Base-by-base conservation (phyloP, 2,329 filamentous ascomycete genomes). In the Emydomyces testavorans region DNA sequence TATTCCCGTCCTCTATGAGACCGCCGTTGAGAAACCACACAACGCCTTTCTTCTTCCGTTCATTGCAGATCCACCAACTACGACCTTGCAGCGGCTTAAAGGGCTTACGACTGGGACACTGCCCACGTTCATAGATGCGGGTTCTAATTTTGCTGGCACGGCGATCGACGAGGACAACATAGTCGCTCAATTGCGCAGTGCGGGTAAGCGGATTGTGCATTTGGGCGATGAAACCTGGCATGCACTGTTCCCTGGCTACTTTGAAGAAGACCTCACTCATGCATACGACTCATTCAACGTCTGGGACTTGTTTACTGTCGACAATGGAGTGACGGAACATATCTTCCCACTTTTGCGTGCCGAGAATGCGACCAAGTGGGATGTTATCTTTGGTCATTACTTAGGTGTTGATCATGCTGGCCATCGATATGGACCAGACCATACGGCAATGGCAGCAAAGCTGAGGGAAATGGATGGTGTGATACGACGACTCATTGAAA, bases 201-300 rank as follows among this genome's bases (percentile, higher is more conserved):
- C 78, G 13, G 79, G 79, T 29, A 83, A 87, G 72, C 85, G 77
- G 54, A 78, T 98, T 56, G 92, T 89, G 4, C 93, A 98, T 60
- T 71, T 98, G 31, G 92, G 92, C n/a, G 92, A 98, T 63, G 90
- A 98, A 66, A 98, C 92, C 3, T 98, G 92, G 92, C 85, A 88
- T 55, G 77, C 86, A 36, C 71, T 98, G 13, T 98, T 96, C 62
- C 92, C 92, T 0, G 85, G 76, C n/a, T 88, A 93, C 64, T 98
- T 98, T 59, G 82, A 94, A 63, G 71, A 80, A 6, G 84, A 90
- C 49, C 78, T 95, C 49, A 94, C 89, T 56, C 79, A 75, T 57
- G 79, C 92, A 0, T 98, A 94, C 64, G 90, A 96, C 63, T 96
- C 90, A 52, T 94, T 98, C 70, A 95, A 96, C 60, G 92, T 96